Evolutionary conservation across 495 filamentous ascomycete genomes (phyloP), one percentile per base, ranked within the genome.

Genomic region (Penicillium robsamsonii): DNA sequence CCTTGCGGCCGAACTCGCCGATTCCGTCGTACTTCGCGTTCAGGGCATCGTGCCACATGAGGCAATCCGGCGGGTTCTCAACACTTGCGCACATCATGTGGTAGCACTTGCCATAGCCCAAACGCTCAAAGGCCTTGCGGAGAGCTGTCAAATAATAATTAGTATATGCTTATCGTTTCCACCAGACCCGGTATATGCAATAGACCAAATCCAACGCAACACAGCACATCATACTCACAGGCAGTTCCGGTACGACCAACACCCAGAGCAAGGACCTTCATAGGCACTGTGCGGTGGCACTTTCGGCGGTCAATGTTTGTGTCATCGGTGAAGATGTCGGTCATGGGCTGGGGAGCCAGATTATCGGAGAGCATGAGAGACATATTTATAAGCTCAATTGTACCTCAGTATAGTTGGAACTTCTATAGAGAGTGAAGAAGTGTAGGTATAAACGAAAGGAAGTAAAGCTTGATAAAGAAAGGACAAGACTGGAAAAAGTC

Each of bases 171-270:
- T 9, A n/a, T 27, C 4, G 20, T 30, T 47, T 30, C 20, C 27
- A 12, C 43, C 31, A 45, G 38, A 53, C 46, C 45, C 29, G 35
- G 44, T 52, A 9, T 20, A 35, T 25, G 33, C 15, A 44, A 55
- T 15, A 37, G 10, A 41, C 43, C 33, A 29, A n/a, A 20, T 18
- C 47, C 29, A 44, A 33, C 17, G 40, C 27, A 31, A 43, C 33
- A 18, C 17, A 24, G 18, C 30, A 22, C 5, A 38, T 31, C 27
- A 17, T 33, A 74, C 79, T 67, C 65, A 85, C 84, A 87, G 27
- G 84, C 82, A 64, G 85, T 87, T 65, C 84, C 84, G n/a, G 85
- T 87, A 61, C 85, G 72, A 53, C 82, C 78, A 33, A 87, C 76
- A 45, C 85, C 84, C 5, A 87, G 75, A 52, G 78, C 78, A 27